phyloP scores from a whole-genome alignment of 495 filamentous ascomycete genomes.

The Penicillium verhagenii region DNA sequence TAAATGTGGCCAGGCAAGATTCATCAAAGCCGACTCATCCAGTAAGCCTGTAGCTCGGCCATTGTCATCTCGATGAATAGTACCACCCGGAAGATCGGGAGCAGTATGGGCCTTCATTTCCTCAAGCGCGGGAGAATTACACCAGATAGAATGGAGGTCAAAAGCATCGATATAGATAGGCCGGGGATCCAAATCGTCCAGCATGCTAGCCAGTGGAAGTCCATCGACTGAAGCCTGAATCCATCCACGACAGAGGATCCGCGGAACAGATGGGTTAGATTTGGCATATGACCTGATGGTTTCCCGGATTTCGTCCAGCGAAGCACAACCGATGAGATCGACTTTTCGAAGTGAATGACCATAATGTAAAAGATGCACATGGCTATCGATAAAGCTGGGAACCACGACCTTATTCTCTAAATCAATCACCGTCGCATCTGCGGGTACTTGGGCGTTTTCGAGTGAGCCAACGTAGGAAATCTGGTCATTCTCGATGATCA shows the following conservation, averaged over 20 bases:
- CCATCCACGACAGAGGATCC: conserved; percentile 59
- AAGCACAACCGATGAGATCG: conserved; percentile 52
- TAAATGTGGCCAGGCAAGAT: conserved; percentile 59
- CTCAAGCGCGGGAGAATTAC: conserved; percentile 52
- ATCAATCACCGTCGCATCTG: conserved; percentile 36
- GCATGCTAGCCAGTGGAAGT: conserved; percentile 49
- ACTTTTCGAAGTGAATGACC: conserved; percentile 59
- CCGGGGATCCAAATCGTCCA: conserved; percentile 52
- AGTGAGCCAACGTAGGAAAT: conserved; percentile 45
- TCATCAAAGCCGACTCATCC: conserved; percentile 55
- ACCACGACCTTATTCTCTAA: conserved; percentile 50
- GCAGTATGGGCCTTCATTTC: conserved; percentile 50
- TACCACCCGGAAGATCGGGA: conserved; percentile 54
- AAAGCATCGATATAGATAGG: conserved; percentile 62
- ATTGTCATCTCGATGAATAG: conserved; percentile 51
- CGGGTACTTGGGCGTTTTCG: conserved; percentile 29
- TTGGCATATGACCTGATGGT: conserved; percentile 50
- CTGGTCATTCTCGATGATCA: conserved; percentile 36
- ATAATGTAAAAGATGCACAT: conserved; percentile 61
- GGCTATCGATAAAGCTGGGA: conserved; percentile 64
- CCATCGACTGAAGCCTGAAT: conserved; percentile 58
- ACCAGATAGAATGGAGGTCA: conserved; percentile 64
- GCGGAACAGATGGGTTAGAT: conserved; percentile 45
- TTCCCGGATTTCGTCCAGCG: conserved; percentile 52
- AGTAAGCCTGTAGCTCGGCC: conserved; percentile 56